A percentile compares a stretch with the other conserved stretches of the same genome.
These are phyloP conservation scores for Rhodosporidiobolus odoratus DNA, from an alignment of 768 basidiomycete genomes.

Conservation along the genomic window DNA sequence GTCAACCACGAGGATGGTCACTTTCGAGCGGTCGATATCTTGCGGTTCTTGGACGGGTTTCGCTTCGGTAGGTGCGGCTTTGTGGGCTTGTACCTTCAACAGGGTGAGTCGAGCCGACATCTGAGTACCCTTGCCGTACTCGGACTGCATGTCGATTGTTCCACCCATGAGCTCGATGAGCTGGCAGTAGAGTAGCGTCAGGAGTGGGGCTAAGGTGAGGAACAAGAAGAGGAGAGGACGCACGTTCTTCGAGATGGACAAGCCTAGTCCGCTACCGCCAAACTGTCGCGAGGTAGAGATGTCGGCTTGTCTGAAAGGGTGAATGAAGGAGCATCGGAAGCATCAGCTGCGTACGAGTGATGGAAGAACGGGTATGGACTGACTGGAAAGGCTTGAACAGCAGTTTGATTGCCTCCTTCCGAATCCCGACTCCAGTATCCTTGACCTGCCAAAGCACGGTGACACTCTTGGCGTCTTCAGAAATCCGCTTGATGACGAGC, in stretches of 20 bases:
- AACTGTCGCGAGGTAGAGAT: conserved; percentile 85
- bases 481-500: conserved; percentile 46
- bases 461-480: conserved; percentile 55
- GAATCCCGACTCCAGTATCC: conserved; percentile 95
- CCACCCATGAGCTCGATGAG: conserved; percentile 39
- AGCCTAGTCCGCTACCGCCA: conserved; percentile 88
- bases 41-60: neutral
- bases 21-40: neutral
- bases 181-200: neutral
- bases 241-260: conserved; percentile 60
- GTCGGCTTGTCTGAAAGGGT: conserved; percentile 63
- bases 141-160: conserved; percentile 22
- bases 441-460: conserved; percentile 91
- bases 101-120: conserved; percentile 19
- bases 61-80: neutral
- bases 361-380: neutral
- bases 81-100: conserved; percentile 23
- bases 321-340: too few relatives aligned
- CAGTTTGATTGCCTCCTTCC: conserved; percentile 87
- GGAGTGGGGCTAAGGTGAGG: neutral
- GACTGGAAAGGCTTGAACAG: conserved; percentile 94
- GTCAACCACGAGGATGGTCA: conserved; percentile 33
- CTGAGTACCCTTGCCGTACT: conserved; percentile 32
- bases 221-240: neutral
- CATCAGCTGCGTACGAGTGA: neutral